These are phyloP conservation scores for Pinus albicaulis DNA, from an alignment of 75 land plant genomes.

Conservation along the genomic window DNA sequence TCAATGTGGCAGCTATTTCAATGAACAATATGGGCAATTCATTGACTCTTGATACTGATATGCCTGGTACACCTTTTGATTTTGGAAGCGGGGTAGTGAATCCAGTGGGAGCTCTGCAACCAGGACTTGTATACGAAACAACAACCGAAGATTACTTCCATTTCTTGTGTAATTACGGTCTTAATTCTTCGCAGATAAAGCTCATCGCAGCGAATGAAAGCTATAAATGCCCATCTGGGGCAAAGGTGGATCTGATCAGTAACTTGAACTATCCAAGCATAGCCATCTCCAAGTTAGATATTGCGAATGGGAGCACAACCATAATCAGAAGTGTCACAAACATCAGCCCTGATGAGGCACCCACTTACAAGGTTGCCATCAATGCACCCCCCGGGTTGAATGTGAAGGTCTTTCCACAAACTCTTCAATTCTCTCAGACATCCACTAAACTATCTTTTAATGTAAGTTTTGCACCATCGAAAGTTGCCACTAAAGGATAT, in stretches of 20 bases:
- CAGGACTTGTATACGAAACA: too few species aligned
- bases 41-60: too few species aligned
- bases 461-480: conserved; percentile 26
- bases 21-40: too few species aligned
- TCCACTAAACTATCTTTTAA: conserved; percentile 32
- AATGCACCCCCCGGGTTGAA: conserved; percentile 29
- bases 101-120: too few species aligned
- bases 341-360: conserved; percentile 38
- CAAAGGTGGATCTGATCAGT: conserved; percentile 29
- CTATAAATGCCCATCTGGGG: conserved; percentile 42
- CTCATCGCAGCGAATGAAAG: conserved; percentile 20
- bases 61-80: conserved; percentile 33
- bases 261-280: conserved; percentile 74
- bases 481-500: conserved; percentile 8
- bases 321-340: conserved; percentile 59
- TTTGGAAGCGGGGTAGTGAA: too few species aligned
- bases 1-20: background rate
- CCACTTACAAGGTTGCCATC: conserved; percentile 35
- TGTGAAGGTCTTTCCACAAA: conserved; percentile 39
- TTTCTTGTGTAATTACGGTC: too few species aligned
- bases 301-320: conserved; percentile 9
- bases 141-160: too few species aligned
- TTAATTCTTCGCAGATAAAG: conserved; percentile 5
- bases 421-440: conserved; percentile 35
- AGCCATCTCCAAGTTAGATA: conserved; percentile 37